Evolutionary conservation across 2,329 filamentous ascomycete genomes (phyloP).

Genomic region (Neofusicoccum ribis): DNA sequence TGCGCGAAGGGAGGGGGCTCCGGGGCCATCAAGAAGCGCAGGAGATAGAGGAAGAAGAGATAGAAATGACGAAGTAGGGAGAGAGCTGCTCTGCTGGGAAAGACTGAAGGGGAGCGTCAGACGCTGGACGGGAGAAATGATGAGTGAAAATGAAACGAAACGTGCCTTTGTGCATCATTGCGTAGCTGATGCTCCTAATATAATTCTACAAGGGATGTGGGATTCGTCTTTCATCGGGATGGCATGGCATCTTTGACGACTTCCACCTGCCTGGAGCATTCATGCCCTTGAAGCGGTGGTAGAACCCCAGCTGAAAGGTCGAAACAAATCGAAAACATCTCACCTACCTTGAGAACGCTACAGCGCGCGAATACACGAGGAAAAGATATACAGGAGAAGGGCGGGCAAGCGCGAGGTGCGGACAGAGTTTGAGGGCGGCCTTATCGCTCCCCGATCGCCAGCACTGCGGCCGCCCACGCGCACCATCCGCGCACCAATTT

Average conservation of each 20-base stretch:
- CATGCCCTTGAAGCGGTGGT: background rate
- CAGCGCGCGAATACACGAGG: background rate
- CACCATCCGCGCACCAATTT: slow-evolving; percentile 11
- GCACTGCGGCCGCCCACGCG: background rate
- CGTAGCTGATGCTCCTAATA: background rate
- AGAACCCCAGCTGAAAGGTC: background rate
- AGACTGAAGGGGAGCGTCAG: background rate
- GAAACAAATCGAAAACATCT: background rate
- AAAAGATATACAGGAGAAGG: background rate
- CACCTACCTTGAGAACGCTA: background rate
- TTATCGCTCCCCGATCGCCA: background rate
- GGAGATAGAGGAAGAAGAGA: background rate
- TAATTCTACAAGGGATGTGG: background rate
- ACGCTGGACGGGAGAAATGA: background rate
- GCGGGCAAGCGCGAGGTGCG: background rate
- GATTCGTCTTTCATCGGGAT: background rate
- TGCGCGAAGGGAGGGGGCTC: slow-evolving; percentile 36
- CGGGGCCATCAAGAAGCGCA: slow-evolving; percentile 24
- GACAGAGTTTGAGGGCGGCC: background rate
- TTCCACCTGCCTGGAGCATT: background rate
- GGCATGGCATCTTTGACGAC: background rate
- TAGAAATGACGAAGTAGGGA: background rate
- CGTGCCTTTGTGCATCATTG: slow-evolving; percentile 9
- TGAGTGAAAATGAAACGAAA: background rate
- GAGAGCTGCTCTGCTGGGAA: background rate